Evolutionary conservation across 1,284 basidiomycete genomes (phyloP), one percentile per base, ranked within the genome.

Genomic region (Porogramme epimiltina): DNA sequence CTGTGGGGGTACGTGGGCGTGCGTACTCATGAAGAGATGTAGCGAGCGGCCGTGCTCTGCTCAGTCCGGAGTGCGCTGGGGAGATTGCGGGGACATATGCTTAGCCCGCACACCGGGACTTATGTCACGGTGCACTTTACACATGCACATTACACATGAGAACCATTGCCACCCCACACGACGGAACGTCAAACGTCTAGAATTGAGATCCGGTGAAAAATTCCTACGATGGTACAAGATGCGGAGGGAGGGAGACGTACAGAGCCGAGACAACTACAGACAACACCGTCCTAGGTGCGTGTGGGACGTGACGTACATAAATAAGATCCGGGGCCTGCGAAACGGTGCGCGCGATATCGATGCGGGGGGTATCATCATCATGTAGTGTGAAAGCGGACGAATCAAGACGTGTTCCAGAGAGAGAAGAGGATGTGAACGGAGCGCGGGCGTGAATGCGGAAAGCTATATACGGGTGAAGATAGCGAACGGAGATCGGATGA

Each of bases 361-460:
- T 47, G 51, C 51, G 36, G 51, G 48, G 51, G 51, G 46, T 52
- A 48, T 52, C 46, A 34, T 44, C 28, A 31, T 31, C 8, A 31
- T 26, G 38, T 28, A 16, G 43, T 38, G 36, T 22, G 34, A 6
- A 36, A n/a, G n/a, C n/a, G n/a, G n/a, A n/a, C n/a, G n/a, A n/a
- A n/a, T n/a, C n/a, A n/a, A n/a, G n/a, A n/a, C n/a, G n/a, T n/a
- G n/a, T n/a, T n/a, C n/a, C n/a, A n/a, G n/a, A n/a, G n/a, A n/a
- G n/a, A n/a, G n/a, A n/a, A n/a, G n/a, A n/a, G n/a, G n/a, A n/a
- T 31, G 11, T 2, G 18, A 47, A 24, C 3, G 15, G 34, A 24
- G 20, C 13, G 15, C 36, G 37, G 24, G 23, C 38, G 15, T 24
- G 42, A 40, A 26, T 38, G 23, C 23, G 23, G 13, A 23, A 37